Evolutionary conservation across 306 rosid species (phyloP).

Genomic region (Oemleria cerasiformis): DNA sequence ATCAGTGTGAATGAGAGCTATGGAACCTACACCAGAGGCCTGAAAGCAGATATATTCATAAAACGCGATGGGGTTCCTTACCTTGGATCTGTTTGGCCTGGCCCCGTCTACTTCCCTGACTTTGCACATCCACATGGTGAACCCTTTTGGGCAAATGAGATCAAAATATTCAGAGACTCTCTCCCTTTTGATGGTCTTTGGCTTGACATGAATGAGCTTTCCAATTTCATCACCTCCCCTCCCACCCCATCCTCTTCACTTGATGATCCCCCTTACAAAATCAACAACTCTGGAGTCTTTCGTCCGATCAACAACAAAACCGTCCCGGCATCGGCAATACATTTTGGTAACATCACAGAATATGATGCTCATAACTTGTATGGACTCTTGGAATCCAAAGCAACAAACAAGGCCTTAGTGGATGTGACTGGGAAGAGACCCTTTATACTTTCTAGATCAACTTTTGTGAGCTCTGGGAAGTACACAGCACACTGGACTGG

Average conservation of each 20-base stretch:
- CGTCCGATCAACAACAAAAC: conserved; percentile 48
- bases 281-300: conserved; percentile 40
- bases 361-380: conserved; percentile 74
- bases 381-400: conserved; percentile 69
- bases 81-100: conserved; percentile 89
- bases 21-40: conserved; percentile 62
- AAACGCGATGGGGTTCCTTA: conserved; percentile 64
- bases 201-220: conserved; percentile 85
- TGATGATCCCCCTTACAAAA: conserved; percentile 80
- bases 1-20: conserved; percentile 56
- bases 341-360: conserved; percentile 62
- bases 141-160: conserved; percentile 63
- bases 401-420: conserved; percentile 54
- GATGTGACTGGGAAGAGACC: conserved; percentile 75
- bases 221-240: conserved; percentile 66
- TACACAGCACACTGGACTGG: conserved; percentile 96
- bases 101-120: conserved; percentile 75
- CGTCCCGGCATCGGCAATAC: conserved; percentile 61
- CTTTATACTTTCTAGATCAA: conserved; percentile 75
- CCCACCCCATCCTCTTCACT: conserved; percentile 47
- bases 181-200: conserved; percentile 82
- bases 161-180: conserved; percentile 46
- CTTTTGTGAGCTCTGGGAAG: conserved; percentile 84
- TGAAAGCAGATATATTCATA: conserved; percentile 60
- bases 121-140: conserved; percentile 59